Evolutionary conservation across 129 eudicot species (phyloP).

Genomic region (sunflower (Helianthus annuus)): DNA sequence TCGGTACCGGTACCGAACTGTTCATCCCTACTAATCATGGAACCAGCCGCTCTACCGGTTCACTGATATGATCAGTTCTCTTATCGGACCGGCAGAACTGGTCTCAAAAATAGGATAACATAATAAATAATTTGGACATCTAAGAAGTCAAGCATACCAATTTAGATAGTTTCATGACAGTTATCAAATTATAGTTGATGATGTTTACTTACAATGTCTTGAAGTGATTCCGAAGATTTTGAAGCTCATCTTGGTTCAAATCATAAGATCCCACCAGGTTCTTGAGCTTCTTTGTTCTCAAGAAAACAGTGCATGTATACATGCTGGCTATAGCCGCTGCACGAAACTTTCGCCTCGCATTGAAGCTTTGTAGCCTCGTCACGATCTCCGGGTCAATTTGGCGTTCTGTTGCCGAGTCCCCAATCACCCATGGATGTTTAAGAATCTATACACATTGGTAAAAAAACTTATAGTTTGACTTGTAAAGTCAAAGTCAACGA

Average conservation of each 20-base stretch:
- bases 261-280: slow-evolving; percentile 75
- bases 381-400: slow-evolving; percentile 79
- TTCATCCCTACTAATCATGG: too few relatives aligned
- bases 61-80: too few relatives aligned
- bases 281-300: slow-evolving; percentile 79
- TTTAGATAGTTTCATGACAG: not conserved
- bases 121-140: slow-evolving; percentile 40
- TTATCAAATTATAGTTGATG: not conserved
- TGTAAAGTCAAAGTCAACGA: slow-evolving; percentile 3
- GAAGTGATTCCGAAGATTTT: slow-evolving; percentile 59
- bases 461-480: not conserved
- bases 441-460: slow-evolving; percentile 48
- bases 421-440: slow-evolving; percentile 78
- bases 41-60: too few relatives aligned
- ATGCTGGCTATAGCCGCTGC: slow-evolving; percentile 89
- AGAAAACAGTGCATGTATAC: slow-evolving; percentile 71
- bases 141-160: slow-evolving; percentile 29
- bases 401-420: slow-evolving; percentile 74
- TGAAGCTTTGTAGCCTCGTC: slow-evolving; percentile 65
- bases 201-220: slow-evolving; percentile 54
- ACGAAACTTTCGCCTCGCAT: slow-evolving; percentile 76
- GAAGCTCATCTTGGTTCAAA: slow-evolving; percentile 72
- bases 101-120: too few relatives aligned
- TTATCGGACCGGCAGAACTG: too few relatives aligned
- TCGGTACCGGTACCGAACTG: too few relatives aligned